Percentiles rank a stretch among this genome's conserved stretches.
phyloP scores from a whole-genome alignment of 2,329 filamentous ascomycete species.

The Coniella lustricola region DNA sequence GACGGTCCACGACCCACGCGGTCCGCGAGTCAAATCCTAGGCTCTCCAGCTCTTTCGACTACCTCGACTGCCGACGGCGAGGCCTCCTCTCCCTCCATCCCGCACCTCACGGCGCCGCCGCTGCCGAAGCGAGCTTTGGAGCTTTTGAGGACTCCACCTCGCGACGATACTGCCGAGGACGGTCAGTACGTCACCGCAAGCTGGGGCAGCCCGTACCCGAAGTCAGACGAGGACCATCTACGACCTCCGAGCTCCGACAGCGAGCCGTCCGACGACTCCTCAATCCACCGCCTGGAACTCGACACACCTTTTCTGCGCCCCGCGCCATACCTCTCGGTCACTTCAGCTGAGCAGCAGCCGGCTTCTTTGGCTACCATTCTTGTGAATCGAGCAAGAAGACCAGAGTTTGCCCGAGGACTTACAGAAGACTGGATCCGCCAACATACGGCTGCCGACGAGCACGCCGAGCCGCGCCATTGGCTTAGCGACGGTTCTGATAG shows the following conservation, averaged over 20 bases:
- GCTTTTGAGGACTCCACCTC: conserved; percentile 47
- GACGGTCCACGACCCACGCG: conserved; percentile 40
- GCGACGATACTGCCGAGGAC: conserved; percentile 26
- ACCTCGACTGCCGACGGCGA: conserved; percentile 54
- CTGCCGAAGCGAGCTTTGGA: conserved; percentile 49
- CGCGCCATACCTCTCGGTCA: conserved; percentile 35
- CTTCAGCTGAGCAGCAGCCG: conserved; percentile 31
- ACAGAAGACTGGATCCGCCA: conserved; percentile 84
- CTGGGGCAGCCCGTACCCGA: conserved; percentile 87
- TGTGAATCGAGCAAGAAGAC: conserved; percentile 53
- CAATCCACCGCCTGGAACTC: conserved; percentile 54
- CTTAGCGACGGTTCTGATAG: conserved; percentile 72
- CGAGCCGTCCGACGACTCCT: conserved; percentile 52
- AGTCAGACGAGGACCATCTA: conserved; percentile 46
- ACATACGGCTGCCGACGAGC: conserved; percentile 65
- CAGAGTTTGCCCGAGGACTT: conserved; percentile 47
- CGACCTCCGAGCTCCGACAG: conserved; percentile 49
- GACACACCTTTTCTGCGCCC: conserved; percentile 57
- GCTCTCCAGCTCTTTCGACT: conserved; percentile 54
- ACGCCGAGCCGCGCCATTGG: conserved; percentile 71
- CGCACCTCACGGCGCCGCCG: conserved; percentile 51
- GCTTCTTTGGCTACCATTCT: conserved; percentile 46
- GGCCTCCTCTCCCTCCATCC: conserved; percentile 51
- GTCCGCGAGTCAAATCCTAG: conserved; percentile 29
- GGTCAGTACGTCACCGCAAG: conserved; percentile 61